Evolutionary conservation across 345 rosid species (phyloP).

Genomic region (Brassica juncea): DNA sequence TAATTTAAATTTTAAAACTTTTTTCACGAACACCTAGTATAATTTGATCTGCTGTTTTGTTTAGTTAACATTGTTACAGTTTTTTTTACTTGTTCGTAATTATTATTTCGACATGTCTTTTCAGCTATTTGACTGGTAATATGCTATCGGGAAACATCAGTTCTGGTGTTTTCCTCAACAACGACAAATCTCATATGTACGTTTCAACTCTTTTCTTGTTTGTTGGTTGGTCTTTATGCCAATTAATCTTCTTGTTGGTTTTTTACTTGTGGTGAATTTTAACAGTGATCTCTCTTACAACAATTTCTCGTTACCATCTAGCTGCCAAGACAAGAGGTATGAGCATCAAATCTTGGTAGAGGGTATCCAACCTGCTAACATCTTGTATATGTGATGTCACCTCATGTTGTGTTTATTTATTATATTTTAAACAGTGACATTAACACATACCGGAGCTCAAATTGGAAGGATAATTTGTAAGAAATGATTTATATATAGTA

Average conservation of each 20-base stretch:
- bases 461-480: background rate
- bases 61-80: background rate
- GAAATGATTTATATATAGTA: background rate
- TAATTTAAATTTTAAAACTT: too few relatives aligned
- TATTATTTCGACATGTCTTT: background rate
- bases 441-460: background rate
- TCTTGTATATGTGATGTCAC: background rate
- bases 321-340: background rate
- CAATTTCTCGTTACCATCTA: background rate
- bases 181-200: background rate
- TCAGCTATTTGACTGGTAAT: background rate
- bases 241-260: background rate
- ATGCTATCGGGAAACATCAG: background rate
- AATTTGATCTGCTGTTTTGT: background rate
- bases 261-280: background rate
- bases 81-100: background rate
- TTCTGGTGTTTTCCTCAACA: background rate
- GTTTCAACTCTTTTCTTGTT: background rate
- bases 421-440: background rate
- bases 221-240: background rate
- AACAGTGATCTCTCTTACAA: background rate
- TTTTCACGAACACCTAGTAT: too few relatives aligned
- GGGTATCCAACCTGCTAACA: background rate
- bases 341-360: background rate
- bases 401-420: background rate